These are phyloP conservation scores for Dissophora ornata DNA, from an alignment of 192 early-diverging fungal species.

Conservation along the genomic window DNA sequence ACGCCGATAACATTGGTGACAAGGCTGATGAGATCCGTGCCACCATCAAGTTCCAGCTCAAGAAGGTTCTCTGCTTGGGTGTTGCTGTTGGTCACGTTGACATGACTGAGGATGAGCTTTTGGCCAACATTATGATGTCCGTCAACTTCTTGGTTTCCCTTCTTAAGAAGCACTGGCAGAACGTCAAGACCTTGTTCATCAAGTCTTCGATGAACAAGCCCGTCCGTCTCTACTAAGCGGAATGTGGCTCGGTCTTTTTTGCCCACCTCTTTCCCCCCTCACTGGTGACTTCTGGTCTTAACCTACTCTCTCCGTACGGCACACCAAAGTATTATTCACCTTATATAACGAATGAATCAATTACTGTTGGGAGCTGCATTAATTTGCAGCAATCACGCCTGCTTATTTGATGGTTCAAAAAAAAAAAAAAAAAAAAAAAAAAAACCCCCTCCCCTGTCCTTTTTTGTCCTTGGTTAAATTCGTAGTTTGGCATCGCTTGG, in stretches of 20 bases:
- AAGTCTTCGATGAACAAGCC: constrained; percentile 98
- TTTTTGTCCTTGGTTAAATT: no score
- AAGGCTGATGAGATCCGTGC: constrained; percentile 95
- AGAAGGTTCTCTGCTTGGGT: constrained; percentile 98
- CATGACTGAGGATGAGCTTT: constrained; percentile 95
- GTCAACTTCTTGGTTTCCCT: constrained; percentile 98
- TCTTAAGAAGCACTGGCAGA: constrained; percentile 99
- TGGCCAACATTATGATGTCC: constrained; percentile 97
- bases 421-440: constrained; percentile 50
- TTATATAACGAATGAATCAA: constrained; percentile 32
- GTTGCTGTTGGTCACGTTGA: constrained; percentile 95
- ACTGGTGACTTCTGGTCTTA: constrained; percentile 5
- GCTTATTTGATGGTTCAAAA: constrained; percentile 59
- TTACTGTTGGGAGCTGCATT: constrained; percentile 58
- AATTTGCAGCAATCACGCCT: constrained; percentile 56
- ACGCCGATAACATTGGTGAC: constrained; percentile 84
- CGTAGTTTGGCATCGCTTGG: no score
- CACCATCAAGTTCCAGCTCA: constrained; percentile 99
- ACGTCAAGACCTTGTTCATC: constrained; percentile 97
- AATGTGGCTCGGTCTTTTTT: no score
- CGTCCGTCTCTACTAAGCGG: constrained; percentile 82
- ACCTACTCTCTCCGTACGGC: constrained; percentile 40
- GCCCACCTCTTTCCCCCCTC: not conserved
- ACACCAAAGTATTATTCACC: constrained; percentile 58
- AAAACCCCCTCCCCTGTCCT: no score